Percentiles rank a stretch among this genome's conserved stretches.
These are phyloP conservation scores for Annona cherimola DNA, from an alignment of 164 flowering plant species.

Conservation along the genomic window DNA sequence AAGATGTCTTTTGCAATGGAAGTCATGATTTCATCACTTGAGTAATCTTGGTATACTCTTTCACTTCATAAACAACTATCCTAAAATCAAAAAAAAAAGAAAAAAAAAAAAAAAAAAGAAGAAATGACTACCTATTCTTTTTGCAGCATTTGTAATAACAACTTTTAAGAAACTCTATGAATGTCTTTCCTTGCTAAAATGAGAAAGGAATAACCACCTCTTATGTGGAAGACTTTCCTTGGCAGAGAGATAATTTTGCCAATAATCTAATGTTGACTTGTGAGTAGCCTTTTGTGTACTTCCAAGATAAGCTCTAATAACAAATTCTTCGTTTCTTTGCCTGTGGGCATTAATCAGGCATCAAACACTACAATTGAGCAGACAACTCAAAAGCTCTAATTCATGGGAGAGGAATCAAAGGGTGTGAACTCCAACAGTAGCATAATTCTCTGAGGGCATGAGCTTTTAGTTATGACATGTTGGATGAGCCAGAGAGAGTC, in stretches of 20 bases:
- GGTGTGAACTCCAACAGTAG: not conserved
- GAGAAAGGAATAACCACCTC: constrained; percentile 23
- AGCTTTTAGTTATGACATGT: not conserved
- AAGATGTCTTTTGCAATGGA: not conserved
- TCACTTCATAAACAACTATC: not conserved
- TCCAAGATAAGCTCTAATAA: constrained; percentile 72
- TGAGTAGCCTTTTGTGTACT: constrained; percentile 78
- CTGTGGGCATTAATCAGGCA: constrained; percentile 35
- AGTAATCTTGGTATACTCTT: not conserved
- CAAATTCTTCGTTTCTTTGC: constrained; percentile 81
- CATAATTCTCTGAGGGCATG: not conserved
- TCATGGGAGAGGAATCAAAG: not conserved
- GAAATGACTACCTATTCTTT: no score
- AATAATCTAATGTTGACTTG: constrained; percentile 75
- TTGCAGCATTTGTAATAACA: not conserved
- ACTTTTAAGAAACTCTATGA: not conserved
- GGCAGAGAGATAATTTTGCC: constrained; percentile 77
- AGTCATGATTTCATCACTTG: no score
- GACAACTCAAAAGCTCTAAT: not conserved
- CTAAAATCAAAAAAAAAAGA: no score
- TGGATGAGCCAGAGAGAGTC: not conserved
- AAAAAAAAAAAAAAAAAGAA: no score
- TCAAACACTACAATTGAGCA: constrained; percentile 2
- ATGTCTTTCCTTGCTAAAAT: not conserved
- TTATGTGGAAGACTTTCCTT: constrained; percentile 78